Evolutionary conservation across 805 yeast genomes (phyloP).

Genomic region (Komagataella phaffii): DNA sequence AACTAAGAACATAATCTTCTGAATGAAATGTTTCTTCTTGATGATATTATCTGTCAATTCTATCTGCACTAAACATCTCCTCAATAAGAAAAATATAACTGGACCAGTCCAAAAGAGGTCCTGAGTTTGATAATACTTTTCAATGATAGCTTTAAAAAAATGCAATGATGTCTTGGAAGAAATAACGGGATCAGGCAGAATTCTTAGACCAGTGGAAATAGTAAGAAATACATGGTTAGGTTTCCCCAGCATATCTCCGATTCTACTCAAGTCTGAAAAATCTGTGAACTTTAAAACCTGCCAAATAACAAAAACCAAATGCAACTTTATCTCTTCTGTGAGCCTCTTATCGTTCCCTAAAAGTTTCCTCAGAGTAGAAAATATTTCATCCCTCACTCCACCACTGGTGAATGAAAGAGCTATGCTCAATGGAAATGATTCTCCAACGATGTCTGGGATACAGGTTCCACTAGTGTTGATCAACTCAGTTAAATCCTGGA

Average conservation of each 20-base stretch:
- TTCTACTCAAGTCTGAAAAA: slow-evolving; percentile 15
- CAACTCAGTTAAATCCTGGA: background rate
- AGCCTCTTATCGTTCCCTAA: background rate
- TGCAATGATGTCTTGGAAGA: slow-evolving; percentile 2
- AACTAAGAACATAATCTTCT: slow-evolving; percentile 24
- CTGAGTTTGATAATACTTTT: slow-evolving; percentile 8
- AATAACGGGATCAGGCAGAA: background rate
- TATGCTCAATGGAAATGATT: slow-evolving; percentile 8
- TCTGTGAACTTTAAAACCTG: slow-evolving; percentile 27
- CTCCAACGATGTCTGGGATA: background rate
- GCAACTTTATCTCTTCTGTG: slow-evolving; percentile 7
- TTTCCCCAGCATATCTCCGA: slow-evolving; percentile 1
- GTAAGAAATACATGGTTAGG: background rate
- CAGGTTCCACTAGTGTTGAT: background rate
- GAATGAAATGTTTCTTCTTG: slow-evolving; percentile 13
- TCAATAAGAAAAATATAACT: slow-evolving; percentile 21
- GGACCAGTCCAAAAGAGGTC: slow-evolving; percentile 21
- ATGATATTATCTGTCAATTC: slow-evolving; percentile 9
- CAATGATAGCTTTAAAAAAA: slow-evolving; percentile 5
- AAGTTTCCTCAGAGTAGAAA: slow-evolving; percentile 4
- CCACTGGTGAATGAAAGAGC: slow-evolving; percentile 28
- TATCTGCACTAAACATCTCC: slow-evolving; percentile 17
- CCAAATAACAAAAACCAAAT: slow-evolving; percentile 17
- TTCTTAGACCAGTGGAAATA: background rate
- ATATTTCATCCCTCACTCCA: slow-evolving; percentile 23